Percentiles rank a stretch among this genome's conserved stretches.
phyloP scores from a whole-genome alignment of 108 stramenopile species.

The Halocafeteria seosinensis region DNA sequence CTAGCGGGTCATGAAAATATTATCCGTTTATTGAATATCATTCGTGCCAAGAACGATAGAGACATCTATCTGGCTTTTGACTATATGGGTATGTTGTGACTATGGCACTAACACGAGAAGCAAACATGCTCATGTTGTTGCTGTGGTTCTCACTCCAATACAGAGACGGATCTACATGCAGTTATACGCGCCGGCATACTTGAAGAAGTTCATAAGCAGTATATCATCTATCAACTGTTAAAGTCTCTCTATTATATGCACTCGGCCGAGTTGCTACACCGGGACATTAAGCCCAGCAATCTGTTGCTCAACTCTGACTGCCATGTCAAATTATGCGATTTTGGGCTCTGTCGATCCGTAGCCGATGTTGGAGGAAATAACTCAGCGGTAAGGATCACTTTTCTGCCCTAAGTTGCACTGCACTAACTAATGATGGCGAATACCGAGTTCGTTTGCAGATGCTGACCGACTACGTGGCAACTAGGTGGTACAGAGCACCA shows the following conservation, averaged over 20 bases:
- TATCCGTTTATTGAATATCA: constrained; percentile 47
- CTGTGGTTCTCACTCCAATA: too few species aligned
- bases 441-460: too few species aligned
- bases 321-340: constrained; percentile 48
- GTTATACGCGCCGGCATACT: constrained; percentile 58
- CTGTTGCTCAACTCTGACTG: constrained; percentile 46
- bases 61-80: constrained; percentile 69
- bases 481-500: constrained; percentile 49
- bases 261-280: constrained; percentile 37
- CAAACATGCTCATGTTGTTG: not conserved
- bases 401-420: too few species aligned
- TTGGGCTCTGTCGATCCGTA: constrained; percentile 25
- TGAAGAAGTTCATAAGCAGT: constrained; percentile 58
- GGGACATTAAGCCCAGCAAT: constrained; percentile 44
- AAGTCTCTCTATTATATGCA: constrained; percentile 62
- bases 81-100: constrained; percentile 25
- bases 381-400: too few species aligned
- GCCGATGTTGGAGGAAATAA: not conserved
- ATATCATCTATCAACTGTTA: constrained; percentile 59
- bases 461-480: constrained; percentile 55
- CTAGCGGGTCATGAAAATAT: constrained; percentile 58
- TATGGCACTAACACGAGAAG: not conserved
- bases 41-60: constrained; percentile 55
- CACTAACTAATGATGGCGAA: too few species aligned
- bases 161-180: constrained; percentile 56